Evolutionary conservation across 2,329 filamentous ascomycete species (phyloP), one percentile per base, ranked within the genome.

Genomic region (Fusarium sp.): DNA sequence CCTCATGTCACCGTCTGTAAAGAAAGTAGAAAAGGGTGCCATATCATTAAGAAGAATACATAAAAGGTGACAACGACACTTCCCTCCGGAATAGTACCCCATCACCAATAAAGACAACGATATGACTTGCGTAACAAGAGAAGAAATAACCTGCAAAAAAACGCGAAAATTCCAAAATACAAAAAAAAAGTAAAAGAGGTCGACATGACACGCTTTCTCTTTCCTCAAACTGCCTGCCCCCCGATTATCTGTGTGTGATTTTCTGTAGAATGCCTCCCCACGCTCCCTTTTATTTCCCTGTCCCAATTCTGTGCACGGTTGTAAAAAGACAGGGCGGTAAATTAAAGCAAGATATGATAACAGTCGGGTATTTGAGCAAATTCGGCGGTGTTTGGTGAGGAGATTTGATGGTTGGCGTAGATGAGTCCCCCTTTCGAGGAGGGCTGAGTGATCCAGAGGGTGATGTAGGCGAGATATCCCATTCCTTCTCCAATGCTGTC

Each of bases 331-430:
- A 60, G 46, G 27, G 38, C 49, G 30, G 40, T 46, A 58, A 43
- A 43, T 47, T 40, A 60, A 40, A 49, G 47, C 18, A 45, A 65
- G 30, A 56, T 55, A 44, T 57, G 40, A 67, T 62, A 57, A 51
- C 58, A 67, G 48, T 65, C 51, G 68, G 68, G 68, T 70, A 70
- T 70, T 70, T 70, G 51, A 64, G 62, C 67, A 70, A 47, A 70
- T 53, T 70, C 44, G 56, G 58, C 67, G 58, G 60, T 55, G 43
- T 63, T 53, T 32, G 27, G 40, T 45, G 47, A 48, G 43, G 43
- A 58, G 53, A n/a, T 43, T 20, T 25, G 43, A 30, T 9, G 27
- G 27, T 52, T 38, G n/a, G 41, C 29, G 60, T 65, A 65, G 32
- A 32, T 65, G 60, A 64, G 27, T 29, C 29, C 53, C 41, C 43